These are phyloP conservation scores for Lactarius hatsudake DNA, from an alignment of 768 basidiomycete genomes.

Conservation along the genomic window DNA sequence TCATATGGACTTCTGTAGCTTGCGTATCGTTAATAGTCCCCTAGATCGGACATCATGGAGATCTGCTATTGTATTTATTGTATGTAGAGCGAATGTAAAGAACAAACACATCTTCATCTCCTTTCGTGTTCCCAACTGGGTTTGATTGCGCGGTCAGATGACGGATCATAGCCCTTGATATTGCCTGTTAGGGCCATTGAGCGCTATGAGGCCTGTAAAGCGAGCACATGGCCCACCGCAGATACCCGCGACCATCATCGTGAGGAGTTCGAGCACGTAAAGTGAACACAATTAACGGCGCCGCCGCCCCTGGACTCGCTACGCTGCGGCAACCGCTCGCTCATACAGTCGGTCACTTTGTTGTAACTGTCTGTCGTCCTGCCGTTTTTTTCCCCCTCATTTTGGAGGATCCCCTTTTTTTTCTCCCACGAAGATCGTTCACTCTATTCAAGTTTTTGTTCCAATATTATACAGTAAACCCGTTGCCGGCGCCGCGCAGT, in stretches of 20 bases:
- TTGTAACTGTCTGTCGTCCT: too few relatives aligned
- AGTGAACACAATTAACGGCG: too few relatives aligned
- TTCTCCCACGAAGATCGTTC: too few relatives aligned
- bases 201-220: not conserved
- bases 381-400: too few relatives aligned
- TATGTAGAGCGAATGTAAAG: conserved; percentile 24
- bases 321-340: too few relatives aligned
- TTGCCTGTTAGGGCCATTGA: not conserved
- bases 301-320: too few relatives aligned
- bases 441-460: too few relatives aligned
- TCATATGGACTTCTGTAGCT: conserved; percentile 15
- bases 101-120: not conserved
- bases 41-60: conserved; percentile 19
- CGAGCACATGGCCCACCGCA: not conserved
- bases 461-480: too few relatives aligned
- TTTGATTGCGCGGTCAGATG: not conserved
- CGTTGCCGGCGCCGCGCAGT: too few relatives aligned
- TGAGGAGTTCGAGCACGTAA: too few relatives aligned
- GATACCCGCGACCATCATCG: not conserved
- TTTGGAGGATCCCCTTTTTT: too few relatives aligned
- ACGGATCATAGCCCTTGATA: not conserved
- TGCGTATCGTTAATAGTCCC: conserved; percentile 21
- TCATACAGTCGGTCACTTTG: too few relatives aligned
- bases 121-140: not conserved
- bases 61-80: conserved; percentile 25